Evolutionary conservation across 2,329 filamentous ascomycete species (phyloP), one percentile per base, ranked within the genome.

Genomic region (Talaromyces pinophilus): DNA sequence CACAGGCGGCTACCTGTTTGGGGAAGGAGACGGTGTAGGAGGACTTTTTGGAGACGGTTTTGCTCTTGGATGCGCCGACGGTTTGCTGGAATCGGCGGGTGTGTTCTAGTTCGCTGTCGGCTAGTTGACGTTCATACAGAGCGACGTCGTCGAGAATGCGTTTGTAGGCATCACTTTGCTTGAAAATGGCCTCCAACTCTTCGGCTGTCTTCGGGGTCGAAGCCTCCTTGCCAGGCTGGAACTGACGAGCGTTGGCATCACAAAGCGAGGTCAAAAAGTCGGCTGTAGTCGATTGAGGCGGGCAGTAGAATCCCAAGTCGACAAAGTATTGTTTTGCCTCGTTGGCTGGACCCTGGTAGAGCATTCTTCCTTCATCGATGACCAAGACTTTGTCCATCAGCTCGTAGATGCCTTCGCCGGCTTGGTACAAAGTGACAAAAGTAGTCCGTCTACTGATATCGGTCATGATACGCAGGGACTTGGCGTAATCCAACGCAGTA

Each of bases 301-400:
- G 84, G 67, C 82, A 87, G 59, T 86, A 72, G 74, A 88, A 90
- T 10, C 89, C 89, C 17, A 91, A 81, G 60, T 87, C 82, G 67
- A 87, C 81, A 73, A 92, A 91, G 75, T 90, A 92, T 66, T 85
- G 80, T 65, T 83, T 85, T 2, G 90, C 89, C 54, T 86, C 81
- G n/a, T 80, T 78, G 3, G 84, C 83, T 2, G 84, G 86, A 0
- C 89, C 89, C 73, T 87, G 87, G 78, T 86, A 92, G 63, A 91
- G 85, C 78, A 88, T 87, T 4, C 88, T 86, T 0, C 91, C 91
- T 60, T 86, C 81, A 70, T 93, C 89, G 63, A 94, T 91, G 22
- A 93, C 86, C 61, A 93, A 77, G 2, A 93, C 91, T 77, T 93
- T 93, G 75, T 95, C 91, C 85, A 93, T 91, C 38, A 90, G 81